phyloP scores from a whole-genome alignment of 2,329 filamentous ascomycete genomes.

The Fusarium sarcochroum region DNA sequence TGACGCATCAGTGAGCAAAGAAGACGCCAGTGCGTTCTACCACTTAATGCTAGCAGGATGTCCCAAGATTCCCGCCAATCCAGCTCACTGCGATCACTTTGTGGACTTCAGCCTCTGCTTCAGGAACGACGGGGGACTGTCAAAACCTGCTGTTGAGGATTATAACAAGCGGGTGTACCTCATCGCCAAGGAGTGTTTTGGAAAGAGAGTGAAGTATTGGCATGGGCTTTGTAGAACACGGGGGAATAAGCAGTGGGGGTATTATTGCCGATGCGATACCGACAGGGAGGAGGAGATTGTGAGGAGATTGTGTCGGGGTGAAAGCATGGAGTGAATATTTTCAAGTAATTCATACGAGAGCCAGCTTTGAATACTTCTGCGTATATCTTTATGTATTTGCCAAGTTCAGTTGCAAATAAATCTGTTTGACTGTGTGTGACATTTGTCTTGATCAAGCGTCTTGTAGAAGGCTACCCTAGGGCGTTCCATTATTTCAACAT shows the following conservation, averaged over 20 bases:
- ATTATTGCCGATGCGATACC: neutral
- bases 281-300: neutral
- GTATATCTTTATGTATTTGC: no score
- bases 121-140: neutral
- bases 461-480: neutral
- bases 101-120: conserved; percentile 1
- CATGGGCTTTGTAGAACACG: neutral
- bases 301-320: rapidly evolving
- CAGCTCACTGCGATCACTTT: neutral
- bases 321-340: no score
- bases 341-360: no score
- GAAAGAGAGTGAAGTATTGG: neutral
- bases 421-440: no score
- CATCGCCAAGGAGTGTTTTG: neutral
- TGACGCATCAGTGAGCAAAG: neutral
- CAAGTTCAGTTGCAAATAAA: no score
- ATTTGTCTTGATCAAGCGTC: no score
- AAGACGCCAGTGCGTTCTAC: neutral
- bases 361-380: no score
- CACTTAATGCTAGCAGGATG: neutral
- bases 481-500: no score
- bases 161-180: neutral
- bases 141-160: neutral
- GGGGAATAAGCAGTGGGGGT: conserved; percentile 11
- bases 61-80: conserved; percentile 6